These are phyloP conservation scores for Blastobotrys buckinghamii DNA, from an alignment of 1,139 yeast species.

Conservation along the genomic window DNA sequence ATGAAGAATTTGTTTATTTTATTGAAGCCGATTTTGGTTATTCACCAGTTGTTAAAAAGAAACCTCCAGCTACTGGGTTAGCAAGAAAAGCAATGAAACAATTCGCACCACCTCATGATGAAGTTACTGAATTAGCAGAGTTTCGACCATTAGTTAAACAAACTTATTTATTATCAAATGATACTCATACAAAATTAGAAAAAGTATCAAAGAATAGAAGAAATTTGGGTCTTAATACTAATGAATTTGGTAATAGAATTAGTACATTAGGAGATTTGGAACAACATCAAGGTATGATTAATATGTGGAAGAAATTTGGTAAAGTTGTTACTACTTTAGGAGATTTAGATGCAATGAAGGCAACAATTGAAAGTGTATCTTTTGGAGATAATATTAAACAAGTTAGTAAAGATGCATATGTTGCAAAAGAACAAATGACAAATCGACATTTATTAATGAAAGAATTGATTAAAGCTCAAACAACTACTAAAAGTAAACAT, in stretches of 20 bases:
- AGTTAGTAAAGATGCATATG: constrained; percentile 69
- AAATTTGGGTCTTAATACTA: constrained; percentile 49
- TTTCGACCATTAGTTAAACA: constrained; percentile 83
- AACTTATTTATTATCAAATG: constrained; percentile 57
- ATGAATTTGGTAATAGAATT: constrained; percentile 61
- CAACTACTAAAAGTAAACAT: constrained; percentile 63
- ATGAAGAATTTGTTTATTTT: constrained; percentile 83
- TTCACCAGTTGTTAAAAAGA: constrained; percentile 37
- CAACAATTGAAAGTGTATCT: constrained; percentile 67
- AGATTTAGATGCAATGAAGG: constrained; percentile 69
- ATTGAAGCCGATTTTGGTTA: constrained; percentile 80
- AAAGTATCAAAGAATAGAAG: constrained; percentile 51
- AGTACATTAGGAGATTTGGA: constrained; percentile 47
- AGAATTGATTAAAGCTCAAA: constrained; percentile 75
- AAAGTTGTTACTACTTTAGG: constrained; percentile 65
- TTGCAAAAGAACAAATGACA: constrained; percentile 87
- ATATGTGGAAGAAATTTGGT: constrained; percentile 75
- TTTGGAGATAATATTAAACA: constrained; percentile 69
- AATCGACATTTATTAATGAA: constrained; percentile 90
- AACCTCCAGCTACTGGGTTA: constrained; percentile 72
- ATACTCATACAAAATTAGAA: constrained; percentile 51
- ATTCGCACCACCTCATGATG: constrained; percentile 86
- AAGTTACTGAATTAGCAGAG: constrained; percentile 68
- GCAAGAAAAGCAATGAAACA: constrained; percentile 87
- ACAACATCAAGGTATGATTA: constrained; percentile 58